Evolutionary conservation across 2,329 filamentous ascomycete species (phyloP).

Genomic region (Monascus ruber): DNA sequence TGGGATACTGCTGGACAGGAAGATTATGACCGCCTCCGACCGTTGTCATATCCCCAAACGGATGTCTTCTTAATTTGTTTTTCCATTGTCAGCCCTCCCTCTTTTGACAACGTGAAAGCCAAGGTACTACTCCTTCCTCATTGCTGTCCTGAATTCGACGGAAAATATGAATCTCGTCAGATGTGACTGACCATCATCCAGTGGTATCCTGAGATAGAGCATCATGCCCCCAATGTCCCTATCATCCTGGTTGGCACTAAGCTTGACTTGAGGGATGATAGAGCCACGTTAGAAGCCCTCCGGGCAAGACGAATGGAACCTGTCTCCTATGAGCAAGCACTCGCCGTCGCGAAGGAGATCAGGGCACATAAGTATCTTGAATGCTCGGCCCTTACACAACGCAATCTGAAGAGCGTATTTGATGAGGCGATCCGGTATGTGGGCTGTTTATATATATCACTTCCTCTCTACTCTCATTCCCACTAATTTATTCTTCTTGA

Average conservation of each 20-base stretch:
- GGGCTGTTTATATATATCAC: neutral
- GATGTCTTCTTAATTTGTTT: constrained; percentile 98
- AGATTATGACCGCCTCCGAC: constrained; percentile 91
- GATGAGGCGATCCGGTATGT: constrained; percentile 93
- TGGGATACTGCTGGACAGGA: constrained; percentile 99
- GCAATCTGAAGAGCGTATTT: constrained; percentile 96
- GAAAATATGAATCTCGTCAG: neutral
- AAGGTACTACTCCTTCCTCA: constrained; percentile 54
- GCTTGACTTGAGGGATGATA: constrained; percentile 86
- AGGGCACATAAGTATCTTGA: constrained; percentile 94
- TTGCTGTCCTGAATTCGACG: neutral
- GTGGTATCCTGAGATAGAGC: constrained; percentile 97
- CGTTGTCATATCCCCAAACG: constrained; percentile 94
- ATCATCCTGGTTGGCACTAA: constrained; percentile 97
- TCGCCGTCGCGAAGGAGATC: constrained; percentile 85
- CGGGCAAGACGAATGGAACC: constrained; percentile 91
- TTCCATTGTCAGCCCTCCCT: constrained; percentile 93
- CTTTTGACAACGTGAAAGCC: constrained; percentile 97
- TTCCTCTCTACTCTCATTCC: neutral
- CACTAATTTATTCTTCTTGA: constrained; percentile 1
- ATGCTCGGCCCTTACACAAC: constrained; percentile 91
- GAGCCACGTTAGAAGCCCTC: constrained; percentile 66
- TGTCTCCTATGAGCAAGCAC: constrained; percentile 87
- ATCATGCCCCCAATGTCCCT: constrained; percentile 87
- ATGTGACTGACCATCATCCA: constrained; percentile 28